phyloP scores from a whole-genome alignment of 2,329 filamentous ascomycete species.

The Neofusicoccum umdonicola region DNA sequence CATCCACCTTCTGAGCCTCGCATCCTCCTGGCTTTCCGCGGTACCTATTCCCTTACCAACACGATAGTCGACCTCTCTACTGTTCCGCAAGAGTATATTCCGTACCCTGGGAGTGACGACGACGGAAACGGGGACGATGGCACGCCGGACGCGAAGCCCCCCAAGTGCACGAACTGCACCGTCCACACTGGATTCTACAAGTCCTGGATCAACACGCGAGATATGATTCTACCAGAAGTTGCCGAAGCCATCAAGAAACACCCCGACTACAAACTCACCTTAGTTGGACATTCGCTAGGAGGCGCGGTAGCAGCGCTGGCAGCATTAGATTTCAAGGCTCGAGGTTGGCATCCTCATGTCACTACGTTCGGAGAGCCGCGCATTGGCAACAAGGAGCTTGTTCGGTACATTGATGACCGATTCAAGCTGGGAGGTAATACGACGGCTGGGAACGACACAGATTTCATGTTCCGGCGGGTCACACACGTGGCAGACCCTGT shows the following conservation, averaged over 20 bases:
- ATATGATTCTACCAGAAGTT: constrained; percentile 66
- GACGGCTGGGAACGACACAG: constrained; percentile 12
- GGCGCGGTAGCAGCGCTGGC: constrained; percentile 89
- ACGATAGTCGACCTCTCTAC: constrained; percentile 88
- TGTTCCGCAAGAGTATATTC: constrained; percentile 83
- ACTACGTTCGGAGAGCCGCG: constrained; percentile 92
- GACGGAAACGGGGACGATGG: constrained; percentile 36
- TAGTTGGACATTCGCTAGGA: constrained; percentile 89
- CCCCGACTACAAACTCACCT: constrained; percentile 69
- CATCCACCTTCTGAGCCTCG: constrained; percentile 59
- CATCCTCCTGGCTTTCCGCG: constrained; percentile 86
- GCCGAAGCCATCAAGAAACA: constrained; percentile 58
- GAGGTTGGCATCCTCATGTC: constrained; percentile 73
- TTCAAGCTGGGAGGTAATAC: constrained; percentile 40
- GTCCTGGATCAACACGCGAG: constrained; percentile 76
- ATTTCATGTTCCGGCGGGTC: constrained; percentile 66
- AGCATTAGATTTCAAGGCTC: constrained; percentile 72
- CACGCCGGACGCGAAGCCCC: constrained; percentile 33
- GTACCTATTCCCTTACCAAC: constrained; percentile 91
- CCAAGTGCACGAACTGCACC: constrained; percentile 78
- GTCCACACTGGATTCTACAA: constrained; percentile 88
- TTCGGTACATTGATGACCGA: constrained; percentile 52
- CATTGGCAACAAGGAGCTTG: constrained; percentile 55
- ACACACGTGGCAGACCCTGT: constrained; percentile 88
- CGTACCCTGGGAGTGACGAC: constrained; percentile 65